These are phyloP conservation scores for Calonectria pseudoreteaudii DNA, from an alignment of 2,329 filamentous ascomycete species.

Conservation along the genomic window DNA sequence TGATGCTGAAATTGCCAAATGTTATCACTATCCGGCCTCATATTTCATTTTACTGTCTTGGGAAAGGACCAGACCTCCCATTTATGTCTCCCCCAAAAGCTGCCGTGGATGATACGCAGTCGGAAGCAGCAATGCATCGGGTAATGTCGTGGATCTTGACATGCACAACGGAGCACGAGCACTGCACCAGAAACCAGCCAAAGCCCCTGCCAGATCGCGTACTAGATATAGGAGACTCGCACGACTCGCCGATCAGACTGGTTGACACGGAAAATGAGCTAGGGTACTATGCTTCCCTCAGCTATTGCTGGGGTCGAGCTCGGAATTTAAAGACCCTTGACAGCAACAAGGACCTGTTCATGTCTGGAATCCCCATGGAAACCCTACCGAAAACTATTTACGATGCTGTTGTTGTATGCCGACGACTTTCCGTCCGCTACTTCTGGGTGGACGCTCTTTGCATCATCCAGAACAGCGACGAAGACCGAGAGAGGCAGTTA, in stretches of 20 bases:
- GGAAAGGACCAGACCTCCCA: neutral
- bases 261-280: constrained; percentile 16
- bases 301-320: constrained; percentile 19
- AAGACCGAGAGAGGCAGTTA: constrained; percentile 23
- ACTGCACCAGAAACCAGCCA: constrained; percentile 21
- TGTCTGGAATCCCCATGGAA: neutral
- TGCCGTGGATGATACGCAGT: constrained; percentile 21
- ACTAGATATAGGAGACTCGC: constrained; percentile 13
- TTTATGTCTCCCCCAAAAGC: constrained; percentile 20
- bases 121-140: constrained; percentile 23
- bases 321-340: constrained; percentile 11
- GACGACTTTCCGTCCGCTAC: constrained; percentile 20
- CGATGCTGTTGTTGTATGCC: constrained; percentile 17
- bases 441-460: constrained; percentile 27
- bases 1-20: neutral
- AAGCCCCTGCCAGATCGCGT: constrained; percentile 22
- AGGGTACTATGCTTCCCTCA: constrained; percentile 19
- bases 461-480: constrained; percentile 17
- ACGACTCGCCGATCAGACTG: neutral
- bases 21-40: neutral
- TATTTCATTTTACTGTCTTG: constrained; percentile 18
- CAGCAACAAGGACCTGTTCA: neutral
- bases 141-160: constrained; percentile 17
- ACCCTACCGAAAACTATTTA: constrained; percentile 18
- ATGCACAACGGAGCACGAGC: constrained; percentile 22